phyloP scores from a whole-genome alignment of 148 eudicot genomes.

The Agrostemma githago region DNA sequence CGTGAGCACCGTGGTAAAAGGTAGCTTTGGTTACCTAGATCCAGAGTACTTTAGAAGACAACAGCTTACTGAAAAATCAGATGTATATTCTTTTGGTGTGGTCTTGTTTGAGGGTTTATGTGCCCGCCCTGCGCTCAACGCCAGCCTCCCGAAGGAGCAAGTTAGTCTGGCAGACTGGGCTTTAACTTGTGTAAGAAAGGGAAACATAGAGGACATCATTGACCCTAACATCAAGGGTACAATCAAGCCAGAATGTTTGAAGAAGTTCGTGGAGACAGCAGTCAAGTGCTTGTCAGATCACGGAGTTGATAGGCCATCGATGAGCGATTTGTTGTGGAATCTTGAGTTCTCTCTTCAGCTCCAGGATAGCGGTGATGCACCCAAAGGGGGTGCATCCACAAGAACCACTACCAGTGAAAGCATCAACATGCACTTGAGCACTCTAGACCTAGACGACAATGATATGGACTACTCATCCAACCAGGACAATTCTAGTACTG shows the following conservation, averaged over 20 bases:
- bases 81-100: slow-evolving; percentile 51
- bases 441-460: slow-evolving; percentile 26
- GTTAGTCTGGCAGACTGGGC: slow-evolving; percentile 54
- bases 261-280: slow-evolving; percentile 43
- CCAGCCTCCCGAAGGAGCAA: slow-evolving; percentile 49
- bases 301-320: slow-evolving; percentile 48
- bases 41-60: slow-evolving; percentile 49
- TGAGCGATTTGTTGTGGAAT: slow-evolving; percentile 51
- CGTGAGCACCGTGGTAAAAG: slow-evolving; percentile 50
- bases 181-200: slow-evolving; percentile 27
- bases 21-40: slow-evolving; percentile 46
- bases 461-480: slow-evolving; percentile 20
- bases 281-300: slow-evolving; percentile 45
- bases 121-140: slow-evolving; percentile 46
- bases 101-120: slow-evolving; percentile 43
- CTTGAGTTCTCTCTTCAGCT: slow-evolving; percentile 41
- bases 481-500: slow-evolving; percentile 29
- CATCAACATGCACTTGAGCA: slow-evolving; percentile 33
- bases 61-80: slow-evolving; percentile 45
- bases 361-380: slow-evolving; percentile 28
- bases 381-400: slow-evolving; percentile 7
- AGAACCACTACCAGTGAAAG: slow-evolving; percentile 15
- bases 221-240: slow-evolving; percentile 41
- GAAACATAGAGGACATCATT: slow-evolving; percentile 33
- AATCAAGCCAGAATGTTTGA: slow-evolving; percentile 41